These are phyloP conservation scores for Xylariales sp. DNA, from an alignment of 2,329 filamentous ascomycete genomes.

Conservation along the genomic window DNA sequence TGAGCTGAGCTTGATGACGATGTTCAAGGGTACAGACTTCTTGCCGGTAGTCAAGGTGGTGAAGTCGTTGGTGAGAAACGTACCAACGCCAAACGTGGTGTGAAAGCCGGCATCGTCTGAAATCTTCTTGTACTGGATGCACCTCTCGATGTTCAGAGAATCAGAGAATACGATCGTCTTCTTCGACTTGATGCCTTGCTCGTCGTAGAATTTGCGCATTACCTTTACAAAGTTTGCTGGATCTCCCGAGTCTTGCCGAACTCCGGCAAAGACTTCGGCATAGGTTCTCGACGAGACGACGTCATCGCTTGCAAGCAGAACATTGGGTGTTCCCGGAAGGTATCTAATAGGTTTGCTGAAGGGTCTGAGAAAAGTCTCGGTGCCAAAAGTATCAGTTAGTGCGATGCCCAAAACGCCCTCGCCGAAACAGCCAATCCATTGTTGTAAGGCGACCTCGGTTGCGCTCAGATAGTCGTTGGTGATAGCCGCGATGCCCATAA, in stretches of 20 bases:
- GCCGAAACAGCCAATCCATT: constrained; percentile 91
- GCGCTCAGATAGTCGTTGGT: constrained; percentile 79
- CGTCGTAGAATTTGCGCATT: constrained; percentile 78
- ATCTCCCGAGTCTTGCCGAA: constrained; percentile 88
- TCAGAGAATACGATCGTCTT: constrained; percentile 96
- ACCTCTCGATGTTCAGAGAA: constrained; percentile 85
- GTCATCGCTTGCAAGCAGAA: constrained; percentile 34
- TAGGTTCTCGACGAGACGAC: constrained; percentile 57
- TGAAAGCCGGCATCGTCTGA: constrained; percentile 77
- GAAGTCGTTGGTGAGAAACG: constrained; percentile 95
- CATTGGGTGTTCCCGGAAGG: constrained; percentile 34
- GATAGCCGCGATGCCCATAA: constrained; percentile 96
- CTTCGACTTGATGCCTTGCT: constrained; percentile 67
- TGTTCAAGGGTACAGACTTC: constrained; percentile 90
- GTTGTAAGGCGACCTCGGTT: constrained; percentile 76
- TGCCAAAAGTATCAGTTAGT: constrained; percentile 94
- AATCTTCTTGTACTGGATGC: constrained; percentile 81
- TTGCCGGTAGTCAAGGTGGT: constrained; percentile 63
- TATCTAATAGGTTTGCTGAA: constrained; percentile 64
- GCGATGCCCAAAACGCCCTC: constrained; percentile 80
- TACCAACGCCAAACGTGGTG: constrained; percentile 90
- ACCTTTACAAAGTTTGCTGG: constrained; percentile 72
- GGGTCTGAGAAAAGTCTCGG: constrained; percentile 77
- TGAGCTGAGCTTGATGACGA: constrained; percentile 93
- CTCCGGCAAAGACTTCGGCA: constrained; percentile 75